Evolutionary conservation across 805 yeast genomes (phyloP).

Genomic region (Lachancea kluyveri): DNA sequence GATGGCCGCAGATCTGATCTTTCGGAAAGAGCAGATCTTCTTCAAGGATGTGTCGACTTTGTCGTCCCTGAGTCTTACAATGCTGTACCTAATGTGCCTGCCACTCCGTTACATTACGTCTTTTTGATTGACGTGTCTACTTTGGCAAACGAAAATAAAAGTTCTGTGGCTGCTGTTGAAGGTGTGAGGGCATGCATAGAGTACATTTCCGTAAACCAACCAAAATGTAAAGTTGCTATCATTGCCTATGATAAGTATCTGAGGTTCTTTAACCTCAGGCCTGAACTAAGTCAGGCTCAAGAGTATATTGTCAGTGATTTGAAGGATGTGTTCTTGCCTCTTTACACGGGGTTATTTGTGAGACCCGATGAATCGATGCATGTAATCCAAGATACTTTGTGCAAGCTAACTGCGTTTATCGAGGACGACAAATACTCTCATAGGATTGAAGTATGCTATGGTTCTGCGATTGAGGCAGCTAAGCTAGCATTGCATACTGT

Average conservation of each 20-base stretch:
- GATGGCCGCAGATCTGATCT: constrained; percentile 60
- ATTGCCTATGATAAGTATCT: constrained; percentile 68
- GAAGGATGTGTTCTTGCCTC: constrained; percentile 60
- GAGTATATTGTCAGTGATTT: constrained; percentile 62
- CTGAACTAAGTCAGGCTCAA: constrained; percentile 49
- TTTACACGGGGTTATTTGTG: constrained; percentile 69
- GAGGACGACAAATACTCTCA: constrained; percentile 24
- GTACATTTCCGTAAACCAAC: constrained; percentile 26
- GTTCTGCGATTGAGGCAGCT: constrained; percentile 72
- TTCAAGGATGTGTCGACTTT: constrained; percentile 79
- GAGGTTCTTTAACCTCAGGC: constrained; percentile 65
- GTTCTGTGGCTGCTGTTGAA: constrained; percentile 49
- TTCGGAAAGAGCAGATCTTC: constrained; percentile 59
- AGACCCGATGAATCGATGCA: constrained; percentile 63
- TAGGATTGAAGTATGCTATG: constrained; percentile 58
- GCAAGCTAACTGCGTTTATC: constrained; percentile 36
- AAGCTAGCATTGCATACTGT: constrained; percentile 48
- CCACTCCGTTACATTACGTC: constrained; percentile 56
- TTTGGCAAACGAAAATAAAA: constrained; percentile 51
- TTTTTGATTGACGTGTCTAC: constrained; percentile 71
- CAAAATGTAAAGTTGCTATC: constrained; percentile 55
- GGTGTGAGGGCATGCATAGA: constrained; percentile 56
- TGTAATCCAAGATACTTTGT: constrained; percentile 63
- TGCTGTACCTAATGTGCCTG: constrained; percentile 34
- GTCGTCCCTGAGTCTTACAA: constrained; percentile 72